phyloP scores from a whole-genome alignment of 257 asterid genomes.

The Nicotiana benthamiana region DNA sequence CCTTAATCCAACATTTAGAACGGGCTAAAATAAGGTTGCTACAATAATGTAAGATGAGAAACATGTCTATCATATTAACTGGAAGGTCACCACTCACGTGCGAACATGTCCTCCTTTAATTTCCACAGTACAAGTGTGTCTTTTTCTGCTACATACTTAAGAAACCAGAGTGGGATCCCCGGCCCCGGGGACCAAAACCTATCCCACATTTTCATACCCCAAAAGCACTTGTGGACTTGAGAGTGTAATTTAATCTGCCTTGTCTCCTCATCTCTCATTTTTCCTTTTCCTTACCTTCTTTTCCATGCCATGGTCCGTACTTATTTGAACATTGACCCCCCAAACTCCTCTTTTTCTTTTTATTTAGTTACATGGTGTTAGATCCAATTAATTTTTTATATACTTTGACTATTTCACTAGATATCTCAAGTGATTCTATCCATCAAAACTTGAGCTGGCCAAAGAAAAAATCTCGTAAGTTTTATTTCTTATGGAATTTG shows the following conservation, averaged over 20 bases:
- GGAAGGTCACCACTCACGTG: slow-evolving; percentile 24
- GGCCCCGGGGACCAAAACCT: slow-evolving; percentile 15
- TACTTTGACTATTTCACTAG: not conserved
- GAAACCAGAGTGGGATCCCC: slow-evolving; percentile 20
- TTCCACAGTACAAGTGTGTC: slow-evolving; percentile 27
- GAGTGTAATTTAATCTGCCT: slow-evolving; percentile 22
- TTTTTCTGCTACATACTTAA: not conserved
- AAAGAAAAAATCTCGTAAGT: no score
- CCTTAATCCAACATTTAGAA: not conserved
- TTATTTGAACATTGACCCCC: not conserved
- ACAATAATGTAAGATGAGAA: not conserved
- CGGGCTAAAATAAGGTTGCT: slow-evolving; percentile 13
- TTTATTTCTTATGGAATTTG: no score
- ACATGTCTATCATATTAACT: slow-evolving; percentile 16
- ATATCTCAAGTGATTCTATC: not conserved
- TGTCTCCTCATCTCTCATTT: slow-evolving; percentile 22
- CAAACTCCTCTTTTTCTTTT: not conserved
- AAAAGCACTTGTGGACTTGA: slow-evolving; percentile 7
- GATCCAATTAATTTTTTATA: not conserved
- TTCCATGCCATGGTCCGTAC: not conserved
- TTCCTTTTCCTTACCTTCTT: not conserved
- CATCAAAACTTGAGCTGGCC: no score
- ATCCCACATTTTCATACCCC: not conserved
- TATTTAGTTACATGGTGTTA: not conserved
- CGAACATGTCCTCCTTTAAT: slow-evolving; percentile 20